These are phyloP conservation scores for Candida buenavistaensis DNA, from an alignment of 1,139 yeast genomes.

Conservation along the genomic window DNA sequence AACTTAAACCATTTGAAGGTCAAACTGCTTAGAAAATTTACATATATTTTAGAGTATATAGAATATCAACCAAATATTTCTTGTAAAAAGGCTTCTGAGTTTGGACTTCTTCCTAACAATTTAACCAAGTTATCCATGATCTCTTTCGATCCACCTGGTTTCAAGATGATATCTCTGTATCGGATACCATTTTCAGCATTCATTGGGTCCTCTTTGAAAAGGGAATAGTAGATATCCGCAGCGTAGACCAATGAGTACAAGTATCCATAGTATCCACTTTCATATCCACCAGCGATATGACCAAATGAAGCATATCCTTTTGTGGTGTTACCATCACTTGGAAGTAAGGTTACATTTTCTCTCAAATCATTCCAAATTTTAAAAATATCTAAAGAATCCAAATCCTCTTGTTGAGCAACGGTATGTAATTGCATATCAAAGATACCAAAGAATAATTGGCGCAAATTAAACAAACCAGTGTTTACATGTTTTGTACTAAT, in stretches of 20 bases:
- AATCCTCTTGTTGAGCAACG: constrained; percentile 36
- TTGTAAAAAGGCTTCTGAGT: constrained; percentile 64
- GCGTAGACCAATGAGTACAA: constrained; percentile 86
- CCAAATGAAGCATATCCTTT: constrained; percentile 78
- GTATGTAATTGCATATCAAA: constrained; percentile 77
- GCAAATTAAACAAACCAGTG: constrained; percentile 66
- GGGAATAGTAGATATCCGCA: constrained; percentile 75
- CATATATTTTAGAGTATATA: constrained; percentile 3
- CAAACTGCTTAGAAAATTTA: constrained; percentile 26
- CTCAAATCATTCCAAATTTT: constrained; percentile 65
- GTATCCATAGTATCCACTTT: constrained; percentile 85
- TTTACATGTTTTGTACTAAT: constrained; percentile 72
- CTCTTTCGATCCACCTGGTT: constrained; percentile 73
- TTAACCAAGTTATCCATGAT: constrained; percentile 64
- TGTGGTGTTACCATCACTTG: constrained; percentile 53
- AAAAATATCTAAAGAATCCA: constrained; percentile 46
- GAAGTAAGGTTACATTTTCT: constrained; percentile 55
- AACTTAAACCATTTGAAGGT: constrained; percentile 62
- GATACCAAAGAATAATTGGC: constrained; percentile 76
- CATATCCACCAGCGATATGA: constrained; percentile 83
- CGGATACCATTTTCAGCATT: constrained; percentile 58
- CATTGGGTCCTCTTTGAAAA: constrained; percentile 69
- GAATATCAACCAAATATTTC: constrained; percentile 43
- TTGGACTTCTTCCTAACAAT: constrained; percentile 75
- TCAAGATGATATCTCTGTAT: constrained; percentile 70